These are phyloP conservation scores for Cylindrotheca fusiformis DNA, from an alignment of 108 stramenopile species.

Conservation along the genomic window DNA sequence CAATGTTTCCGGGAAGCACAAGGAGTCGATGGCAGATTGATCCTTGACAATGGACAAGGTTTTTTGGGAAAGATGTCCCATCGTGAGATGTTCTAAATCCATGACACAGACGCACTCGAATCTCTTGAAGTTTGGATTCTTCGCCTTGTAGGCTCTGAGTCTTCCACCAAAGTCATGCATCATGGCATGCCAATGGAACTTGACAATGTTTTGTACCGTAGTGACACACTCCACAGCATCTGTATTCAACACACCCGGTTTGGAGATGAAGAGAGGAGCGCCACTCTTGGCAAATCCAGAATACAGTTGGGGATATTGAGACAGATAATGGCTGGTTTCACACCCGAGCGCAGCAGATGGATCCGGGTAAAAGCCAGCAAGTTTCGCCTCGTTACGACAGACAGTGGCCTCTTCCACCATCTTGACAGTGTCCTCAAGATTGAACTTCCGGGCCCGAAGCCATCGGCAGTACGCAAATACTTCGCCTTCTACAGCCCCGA, in stretches of 20 bases:
- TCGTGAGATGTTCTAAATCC: constrained; percentile 69
- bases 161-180: constrained; percentile 75
- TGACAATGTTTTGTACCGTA: constrained; percentile 70
- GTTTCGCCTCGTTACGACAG: constrained; percentile 50
- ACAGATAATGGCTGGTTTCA: constrained; percentile 56
- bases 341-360: constrained; percentile 64
- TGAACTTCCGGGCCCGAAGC: constrained; percentile 60
- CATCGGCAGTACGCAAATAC: constrained; percentile 47
- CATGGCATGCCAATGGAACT: constrained; percentile 85
- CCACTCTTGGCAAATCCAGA: constrained; percentile 74
- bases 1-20: constrained; percentile 90
- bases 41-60: constrained; percentile 80
- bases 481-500: constrained; percentile 56
- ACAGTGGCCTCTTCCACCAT: constrained; percentile 84
- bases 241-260: constrained; percentile 77
- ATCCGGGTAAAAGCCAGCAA: constrained; percentile 73
- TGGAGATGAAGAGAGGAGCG: constrained; percentile 74
- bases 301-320: constrained; percentile 85
- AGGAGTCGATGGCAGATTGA: constrained; percentile 81
- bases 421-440: constrained; percentile 64
- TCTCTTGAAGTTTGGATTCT: constrained; percentile 61
- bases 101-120: constrained; percentile 75
- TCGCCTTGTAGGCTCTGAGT: constrained; percentile 57
- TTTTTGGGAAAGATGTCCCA: constrained; percentile 47
- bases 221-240: constrained; percentile 84